Percentiles rank a stretch among this genome's conserved stretches.
These are phyloP conservation scores for Globisporangium barbulae DNA, from an alignment of 352 stramenopile species.

Conservation along the genomic window DNA sequence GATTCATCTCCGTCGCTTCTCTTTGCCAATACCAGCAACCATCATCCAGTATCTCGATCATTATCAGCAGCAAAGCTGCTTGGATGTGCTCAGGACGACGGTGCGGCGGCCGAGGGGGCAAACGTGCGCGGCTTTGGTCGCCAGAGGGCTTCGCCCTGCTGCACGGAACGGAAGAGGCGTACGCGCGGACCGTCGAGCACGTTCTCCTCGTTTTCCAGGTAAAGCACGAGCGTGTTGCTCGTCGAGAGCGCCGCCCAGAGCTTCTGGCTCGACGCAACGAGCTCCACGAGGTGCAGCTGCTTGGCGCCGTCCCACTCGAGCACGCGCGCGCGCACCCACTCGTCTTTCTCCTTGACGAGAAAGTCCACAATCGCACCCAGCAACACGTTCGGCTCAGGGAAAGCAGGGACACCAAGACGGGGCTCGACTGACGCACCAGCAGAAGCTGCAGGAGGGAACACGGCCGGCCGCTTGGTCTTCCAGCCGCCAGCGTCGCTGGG, in stretches of 20 bases:
- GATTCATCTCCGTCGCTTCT: neutral
- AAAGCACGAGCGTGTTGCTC: slow-evolving; percentile 67
- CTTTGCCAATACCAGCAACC: neutral
- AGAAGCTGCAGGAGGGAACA: slow-evolving; percentile 38
- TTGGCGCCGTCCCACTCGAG: slow-evolving; percentile 62
- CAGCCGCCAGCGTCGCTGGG: slow-evolving; percentile 39
- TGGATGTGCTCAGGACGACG: neutral
- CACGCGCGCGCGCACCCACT: slow-evolving; percentile 70
- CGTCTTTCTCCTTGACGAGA: slow-evolving; percentile 56
- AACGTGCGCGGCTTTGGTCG: slow-evolving; percentile 73
- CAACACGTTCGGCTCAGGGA: slow-evolving; percentile 41
- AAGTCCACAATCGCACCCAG: slow-evolving; percentile 79
- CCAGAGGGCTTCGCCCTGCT: slow-evolving; percentile 57
- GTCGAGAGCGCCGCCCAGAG: slow-evolving; percentile 51
- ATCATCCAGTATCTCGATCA: no score
- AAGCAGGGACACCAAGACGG: slow-evolving; percentile 44
- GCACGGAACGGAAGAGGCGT: slow-evolving; percentile 56
- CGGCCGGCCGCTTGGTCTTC: slow-evolving; percentile 35
- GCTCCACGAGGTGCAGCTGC: slow-evolving; percentile 65
- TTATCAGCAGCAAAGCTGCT: no score
- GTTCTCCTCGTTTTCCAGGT: slow-evolving; percentile 54
- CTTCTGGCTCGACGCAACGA: slow-evolving; percentile 55
- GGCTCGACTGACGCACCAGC: slow-evolving; percentile 13
- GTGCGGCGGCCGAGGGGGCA: slow-evolving; percentile 5
- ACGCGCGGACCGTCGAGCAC: slow-evolving; percentile 55